Evolutionary conservation across 1,284 basidiomycete species (phyloP), one percentile per base, ranked within the genome.

Genomic region (Takashimella tepidaria): DNA sequence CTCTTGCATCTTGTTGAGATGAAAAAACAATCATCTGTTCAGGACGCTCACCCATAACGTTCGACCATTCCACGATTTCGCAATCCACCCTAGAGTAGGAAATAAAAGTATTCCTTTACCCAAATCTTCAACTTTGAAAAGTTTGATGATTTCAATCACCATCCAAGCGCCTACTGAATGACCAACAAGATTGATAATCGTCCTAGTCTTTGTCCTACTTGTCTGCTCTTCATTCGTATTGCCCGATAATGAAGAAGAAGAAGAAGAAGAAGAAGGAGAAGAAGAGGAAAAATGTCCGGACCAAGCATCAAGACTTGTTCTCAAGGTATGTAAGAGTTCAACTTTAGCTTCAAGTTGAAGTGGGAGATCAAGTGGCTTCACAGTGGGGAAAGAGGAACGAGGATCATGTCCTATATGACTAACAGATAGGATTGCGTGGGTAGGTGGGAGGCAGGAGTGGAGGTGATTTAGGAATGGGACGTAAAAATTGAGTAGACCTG

Each of bases 401-500:
- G 69, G 66, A 1, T 71, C 68, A 31, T 75, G 73, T 3, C 74
- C 74, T 31, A 76, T 62, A 50, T 77, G 73, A 5, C 69, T 73
- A 24, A 69, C 64, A 1, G 67, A 60, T 26, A 77, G 50, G 45
- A 77, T 61, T 4, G 70, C 75, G 50, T 70, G 66, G 6, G 63
- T 55, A 12, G 62, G 51, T 1, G 74, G 72, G 3, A 76, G 59
- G 31, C 63, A 63, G 21, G 56, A 52, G 47, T 69, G 64, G 5
- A 76, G 61, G n/a, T 68, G 60, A 22, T 40, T 43, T 5, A 76
- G 62, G 54, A 76, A 77, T 1, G 64, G 62, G 20, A 62, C 60
- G 57, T 77, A 77, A 61, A 73, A 77, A 45, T 65, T 64, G 6
- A 73, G 54, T 21, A 74, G 56, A n/a, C 74, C 74, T 4, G 74